A percentile compares a stretch with the other conserved stretches of the same genome.
Evolutionary conservation across 441 rosid species (phyloP).

Genomic region (Gossypium gossypioides): DNA sequence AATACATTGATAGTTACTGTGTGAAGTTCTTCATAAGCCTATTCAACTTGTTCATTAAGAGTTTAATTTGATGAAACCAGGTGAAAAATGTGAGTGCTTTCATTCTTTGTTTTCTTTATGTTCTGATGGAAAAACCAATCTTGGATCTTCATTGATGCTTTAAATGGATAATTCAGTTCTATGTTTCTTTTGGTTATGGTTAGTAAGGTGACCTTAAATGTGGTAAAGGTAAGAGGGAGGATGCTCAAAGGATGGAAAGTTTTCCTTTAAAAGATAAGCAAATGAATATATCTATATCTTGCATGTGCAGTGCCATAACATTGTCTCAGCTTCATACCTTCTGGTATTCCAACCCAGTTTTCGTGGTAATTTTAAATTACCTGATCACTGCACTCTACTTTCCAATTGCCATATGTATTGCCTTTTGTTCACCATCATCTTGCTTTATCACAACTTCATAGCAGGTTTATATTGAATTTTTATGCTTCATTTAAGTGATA

Average conservation of each 20-base stretch:
- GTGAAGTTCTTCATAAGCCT: background rate
- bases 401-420: background rate
- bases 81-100: background rate
- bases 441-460: background rate
- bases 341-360: background rate
- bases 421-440: background rate
- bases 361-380: background rate
- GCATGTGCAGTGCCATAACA: background rate
- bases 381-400: background rate
- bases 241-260: background rate
- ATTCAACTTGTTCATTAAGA: background rate
- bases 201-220: background rate
- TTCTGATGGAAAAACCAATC: background rate
- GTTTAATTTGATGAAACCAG: background rate
- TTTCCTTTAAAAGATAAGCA: background rate
- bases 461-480: background rate
- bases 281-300: background rate
- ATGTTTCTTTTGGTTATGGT: background rate
- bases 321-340: background rate
- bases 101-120: no score
- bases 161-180: background rate
- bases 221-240: background rate
- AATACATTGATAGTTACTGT: background rate
- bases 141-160: background rate
- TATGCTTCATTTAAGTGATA: slow-evolving; percentile 3